Conservation (phyloP, 352 stramenopile genomes). For the Globisporangium middletonii region DNA sequence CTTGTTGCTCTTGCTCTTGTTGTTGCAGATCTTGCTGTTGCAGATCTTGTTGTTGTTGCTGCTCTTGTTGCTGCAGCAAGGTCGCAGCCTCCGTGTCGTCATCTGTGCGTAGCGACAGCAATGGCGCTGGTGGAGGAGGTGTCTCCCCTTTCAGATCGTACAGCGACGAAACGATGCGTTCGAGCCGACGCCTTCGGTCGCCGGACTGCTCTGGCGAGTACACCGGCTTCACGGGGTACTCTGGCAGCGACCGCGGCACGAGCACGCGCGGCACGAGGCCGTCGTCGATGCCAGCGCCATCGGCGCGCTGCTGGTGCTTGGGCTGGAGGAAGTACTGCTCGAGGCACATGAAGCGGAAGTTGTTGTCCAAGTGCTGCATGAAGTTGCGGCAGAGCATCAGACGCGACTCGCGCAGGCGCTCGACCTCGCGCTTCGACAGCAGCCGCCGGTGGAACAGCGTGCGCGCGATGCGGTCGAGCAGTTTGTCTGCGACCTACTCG, state of each 20-base stretch:
- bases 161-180: conserved; percentile 1
- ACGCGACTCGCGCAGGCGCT: conserved; percentile 39
- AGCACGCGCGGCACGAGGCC: conserved; percentile 43
- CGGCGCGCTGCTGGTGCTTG: conserved; percentile 5
- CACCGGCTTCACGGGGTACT: conserved; percentile 28
- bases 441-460: conserved; percentile 33
- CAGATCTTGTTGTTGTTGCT: too few relatives aligned
- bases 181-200: conserved; percentile 1
- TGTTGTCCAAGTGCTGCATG: conserved; percentile 35
- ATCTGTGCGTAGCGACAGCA: too few relatives aligned
- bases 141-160: conserved; percentile 1
- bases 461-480: conserved; percentile 53
- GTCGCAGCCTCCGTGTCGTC: too few relatives aligned
- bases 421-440: conserved; percentile 39
- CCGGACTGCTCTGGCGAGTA: not conserved
- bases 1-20: too few relatives aligned
- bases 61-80: too few relatives aligned
- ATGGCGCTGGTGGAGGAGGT: not conserved
- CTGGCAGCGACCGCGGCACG: conserved; percentile 32
- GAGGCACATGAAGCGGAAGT: conserved; percentile 51
- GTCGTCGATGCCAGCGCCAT: conserved; percentile 24
- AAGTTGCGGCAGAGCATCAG: conserved; percentile 64
- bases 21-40: too few relatives aligned
- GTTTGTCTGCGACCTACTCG: conserved; percentile 41
- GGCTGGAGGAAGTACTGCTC: conserved; percentile 45